These are phyloP conservation scores for Azolla pinnata DNA, from an alignment of 75 land plant species.

Conservation along the genomic window DNA sequence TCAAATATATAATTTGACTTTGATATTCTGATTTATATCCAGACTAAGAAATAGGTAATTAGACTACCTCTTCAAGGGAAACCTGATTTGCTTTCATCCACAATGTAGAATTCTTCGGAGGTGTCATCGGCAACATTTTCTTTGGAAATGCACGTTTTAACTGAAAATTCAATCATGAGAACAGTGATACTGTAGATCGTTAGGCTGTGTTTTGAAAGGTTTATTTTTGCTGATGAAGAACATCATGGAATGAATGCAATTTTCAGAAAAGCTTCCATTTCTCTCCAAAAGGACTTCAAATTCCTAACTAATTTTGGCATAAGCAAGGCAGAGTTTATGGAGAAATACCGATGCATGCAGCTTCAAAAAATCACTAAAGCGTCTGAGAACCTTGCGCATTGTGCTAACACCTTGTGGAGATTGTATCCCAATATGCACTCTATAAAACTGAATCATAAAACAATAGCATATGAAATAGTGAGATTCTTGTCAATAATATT, in stretches of 20 bases:
- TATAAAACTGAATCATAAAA: slow-evolving; percentile 61
- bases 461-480: too few relatives aligned
- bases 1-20: slow-evolving; percentile 13
- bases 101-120: slow-evolving; percentile 31
- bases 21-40: too few relatives aligned
- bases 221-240: too few relatives aligned
- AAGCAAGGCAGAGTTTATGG: too few relatives aligned
- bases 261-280: too few relatives aligned
- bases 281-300: too few relatives aligned
- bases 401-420: slow-evolving; percentile 81
- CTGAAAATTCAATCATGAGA: slow-evolving; percentile 9
- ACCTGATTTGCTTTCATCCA: slow-evolving; percentile 26
- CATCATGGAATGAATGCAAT: too few relatives aligned
- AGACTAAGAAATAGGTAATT: too few relatives aligned
- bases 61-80: slow-evolving; percentile 11
- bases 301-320: too few relatives aligned
- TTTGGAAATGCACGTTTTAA: slow-evolving; percentile 22
- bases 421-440: slow-evolving; percentile 86
- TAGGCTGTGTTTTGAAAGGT: too few relatives aligned
- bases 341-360: slow-evolving; percentile 56
- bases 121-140: slow-evolving; percentile 25
- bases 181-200: not conserved
- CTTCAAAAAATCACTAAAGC: slow-evolving; percentile 89
- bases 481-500: too few relatives aligned
- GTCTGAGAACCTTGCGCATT: slow-evolving; percentile 42